Evolutionary conservation across 106 monocot species (phyloP).

Genomic region (Dioscorea alata): DNA sequence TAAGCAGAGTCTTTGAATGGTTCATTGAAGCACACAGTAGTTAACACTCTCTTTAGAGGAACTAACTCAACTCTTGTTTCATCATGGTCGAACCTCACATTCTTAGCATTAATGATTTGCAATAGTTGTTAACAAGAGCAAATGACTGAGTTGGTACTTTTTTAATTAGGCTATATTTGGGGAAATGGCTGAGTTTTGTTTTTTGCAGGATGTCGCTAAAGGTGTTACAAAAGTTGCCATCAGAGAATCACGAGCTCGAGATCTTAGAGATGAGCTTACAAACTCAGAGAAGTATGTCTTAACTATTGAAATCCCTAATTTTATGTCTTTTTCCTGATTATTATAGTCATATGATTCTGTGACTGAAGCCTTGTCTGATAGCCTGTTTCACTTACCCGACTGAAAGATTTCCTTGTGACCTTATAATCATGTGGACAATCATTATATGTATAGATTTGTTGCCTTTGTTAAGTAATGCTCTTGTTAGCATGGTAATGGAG

Average conservation of each 20-base stretch:
- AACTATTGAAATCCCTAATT: background rate
- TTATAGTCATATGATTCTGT: background rate
- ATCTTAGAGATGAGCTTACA: constrained; percentile 77
- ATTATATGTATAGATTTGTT: background rate
- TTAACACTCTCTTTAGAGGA: too few relatives aligned
- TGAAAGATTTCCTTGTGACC: background rate
- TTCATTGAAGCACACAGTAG: too few relatives aligned
- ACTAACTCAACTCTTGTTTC: background rate
- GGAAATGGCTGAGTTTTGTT: background rate
- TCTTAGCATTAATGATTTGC: background rate
- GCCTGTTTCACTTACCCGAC: background rate
- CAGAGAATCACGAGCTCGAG: constrained; percentile 85
- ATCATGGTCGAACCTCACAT: background rate
- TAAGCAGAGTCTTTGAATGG: too few relatives aligned
- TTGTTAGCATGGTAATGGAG: too few relatives aligned
- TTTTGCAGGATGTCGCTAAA: constrained; percentile 80
- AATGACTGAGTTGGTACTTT: background rate
- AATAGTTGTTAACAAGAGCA: background rate
- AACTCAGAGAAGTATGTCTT: constrained; percentile 70
- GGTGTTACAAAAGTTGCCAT: constrained; percentile 78
- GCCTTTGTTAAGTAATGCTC: background rate
- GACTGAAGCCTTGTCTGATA: background rate
- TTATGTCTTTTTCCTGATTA: background rate
- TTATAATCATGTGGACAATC: background rate
- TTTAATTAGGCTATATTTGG: background rate